phyloP scores from a whole-genome alignment of 2,329 filamentous ascomycete genomes.

The Periconia sp. region DNA sequence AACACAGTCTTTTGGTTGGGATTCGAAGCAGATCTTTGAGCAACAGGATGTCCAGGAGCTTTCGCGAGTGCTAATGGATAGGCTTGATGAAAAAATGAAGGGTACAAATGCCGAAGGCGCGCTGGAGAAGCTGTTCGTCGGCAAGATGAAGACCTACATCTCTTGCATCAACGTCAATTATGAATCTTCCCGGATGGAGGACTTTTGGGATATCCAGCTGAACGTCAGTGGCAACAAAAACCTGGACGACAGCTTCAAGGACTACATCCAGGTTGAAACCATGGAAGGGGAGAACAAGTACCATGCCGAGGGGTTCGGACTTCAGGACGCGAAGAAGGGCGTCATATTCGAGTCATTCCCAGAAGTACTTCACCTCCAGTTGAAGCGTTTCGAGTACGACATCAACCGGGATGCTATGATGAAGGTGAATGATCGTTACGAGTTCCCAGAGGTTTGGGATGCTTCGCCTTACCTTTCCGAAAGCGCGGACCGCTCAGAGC shows the following conservation, averaged over 20 bases:
- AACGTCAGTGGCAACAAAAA: conserved; percentile 95
- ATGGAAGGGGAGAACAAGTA: conserved; percentile 99
- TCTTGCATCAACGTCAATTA: conserved; percentile 98
- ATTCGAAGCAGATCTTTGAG: conserved; percentile 96
- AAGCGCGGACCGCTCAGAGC: conserved; percentile 81
- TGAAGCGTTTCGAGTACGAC: conserved; percentile 98
- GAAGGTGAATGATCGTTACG: conserved; percentile 94
- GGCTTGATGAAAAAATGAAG: conserved; percentile 97
- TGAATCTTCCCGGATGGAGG: conserved; percentile 91
- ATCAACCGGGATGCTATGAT: conserved; percentile 96
- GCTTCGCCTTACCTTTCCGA: conserved; percentile 84
- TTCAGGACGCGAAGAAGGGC: conserved; percentile 96
- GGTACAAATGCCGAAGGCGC: conserved; percentile 89
- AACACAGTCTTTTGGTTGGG: conserved; percentile 97
- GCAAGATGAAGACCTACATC: conserved; percentile 98
- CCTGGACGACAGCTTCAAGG: conserved; percentile 89
- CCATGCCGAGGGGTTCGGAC: conserved; percentile 84
- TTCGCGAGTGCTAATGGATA: conserved; percentile 95
- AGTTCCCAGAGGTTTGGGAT: conserved; percentile 83
- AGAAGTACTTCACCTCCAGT: conserved; percentile 87
- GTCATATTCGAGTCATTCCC: conserved; percentile 97
- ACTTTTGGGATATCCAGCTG: conserved; percentile 98
- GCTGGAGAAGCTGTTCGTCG: conserved; percentile 87
- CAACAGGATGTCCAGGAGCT: conserved; percentile 98
- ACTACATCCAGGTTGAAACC: conserved; percentile 95